Evolutionary conservation across 176 grass and related monocot genomes (phyloP).

Genomic region (Triticum turgidum): DNA sequence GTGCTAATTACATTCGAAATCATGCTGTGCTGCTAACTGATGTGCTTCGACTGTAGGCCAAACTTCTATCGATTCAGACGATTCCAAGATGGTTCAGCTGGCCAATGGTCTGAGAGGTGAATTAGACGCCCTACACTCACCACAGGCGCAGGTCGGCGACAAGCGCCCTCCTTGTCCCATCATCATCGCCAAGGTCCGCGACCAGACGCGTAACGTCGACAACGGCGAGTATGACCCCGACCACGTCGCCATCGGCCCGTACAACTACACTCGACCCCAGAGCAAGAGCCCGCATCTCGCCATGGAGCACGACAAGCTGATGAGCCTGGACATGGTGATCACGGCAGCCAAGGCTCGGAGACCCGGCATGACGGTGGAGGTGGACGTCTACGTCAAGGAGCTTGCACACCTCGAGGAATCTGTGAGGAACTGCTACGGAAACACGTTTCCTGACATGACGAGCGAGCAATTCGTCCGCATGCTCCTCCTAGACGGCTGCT

Average conservation of each 20-base stretch:
- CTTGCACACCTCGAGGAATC: not conserved
- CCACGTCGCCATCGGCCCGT: slow-evolving; percentile 28
- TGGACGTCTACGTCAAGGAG: not conserved
- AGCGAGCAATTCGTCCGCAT: slow-evolving; percentile 9
- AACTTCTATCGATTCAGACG: not conserved
- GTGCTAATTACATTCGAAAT: not conserved
- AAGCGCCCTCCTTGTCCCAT: not conserved
- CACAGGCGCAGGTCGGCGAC: too few species aligned
- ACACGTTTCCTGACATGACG: not conserved
- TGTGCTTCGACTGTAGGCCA: not conserved
- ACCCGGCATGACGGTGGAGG: not conserved
- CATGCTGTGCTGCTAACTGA: not conserved
- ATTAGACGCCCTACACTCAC: not conserved
- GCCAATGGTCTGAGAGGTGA: not conserved
- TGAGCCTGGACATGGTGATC: not conserved
- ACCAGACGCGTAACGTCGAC: too few species aligned
- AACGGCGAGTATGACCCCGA: too few species aligned
- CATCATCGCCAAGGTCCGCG: not conserved
- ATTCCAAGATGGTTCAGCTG: not conserved
- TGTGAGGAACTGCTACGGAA: not conserved
- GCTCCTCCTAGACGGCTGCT: slow-evolving; percentile 34
- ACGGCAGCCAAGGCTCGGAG: not conserved
- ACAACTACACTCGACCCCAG: not conserved
- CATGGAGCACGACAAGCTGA: not conserved
- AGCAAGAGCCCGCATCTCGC: not conserved